These are phyloP conservation scores for Metarhizium rileyi DNA, from an alignment of 2,329 filamentous ascomycete species.

Conservation along the genomic window DNA sequence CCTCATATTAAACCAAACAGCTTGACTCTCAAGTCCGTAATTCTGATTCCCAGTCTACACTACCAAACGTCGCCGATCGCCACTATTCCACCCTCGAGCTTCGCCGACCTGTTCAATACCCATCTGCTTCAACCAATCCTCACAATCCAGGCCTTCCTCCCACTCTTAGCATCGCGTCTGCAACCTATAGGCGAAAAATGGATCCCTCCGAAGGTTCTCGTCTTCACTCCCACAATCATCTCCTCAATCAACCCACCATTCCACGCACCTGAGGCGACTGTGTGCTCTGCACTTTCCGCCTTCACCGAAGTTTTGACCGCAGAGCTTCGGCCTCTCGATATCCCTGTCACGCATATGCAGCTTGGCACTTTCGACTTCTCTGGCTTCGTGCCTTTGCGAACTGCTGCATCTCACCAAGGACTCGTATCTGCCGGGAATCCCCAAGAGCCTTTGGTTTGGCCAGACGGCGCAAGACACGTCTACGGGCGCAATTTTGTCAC, in stretches of 20 bases:
- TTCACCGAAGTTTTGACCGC: conserved; percentile 73
- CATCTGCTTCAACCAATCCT: conserved; percentile 85
- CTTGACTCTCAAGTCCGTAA: conserved; percentile 66
- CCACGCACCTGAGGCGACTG: conserved; percentile 75
- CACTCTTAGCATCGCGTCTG: conserved; percentile 57
- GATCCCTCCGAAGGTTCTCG: conserved; percentile 56
- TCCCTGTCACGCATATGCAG: conserved; percentile 79
- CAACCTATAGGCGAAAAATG: conserved; percentile 40
- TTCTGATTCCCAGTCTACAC: conserved; percentile 72
- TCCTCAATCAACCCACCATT: conserved; percentile 71
- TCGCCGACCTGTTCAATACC: conserved; percentile 86
- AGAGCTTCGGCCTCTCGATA: conserved; percentile 66
- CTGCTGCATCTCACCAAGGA: conserved; percentile 21
- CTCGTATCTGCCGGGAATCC: conserved; percentile 33
- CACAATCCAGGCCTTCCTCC: conserved; percentile 82
- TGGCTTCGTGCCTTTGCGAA: conserved; percentile 44
- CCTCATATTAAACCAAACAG: conserved; percentile 67
- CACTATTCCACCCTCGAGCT: conserved; percentile 71
- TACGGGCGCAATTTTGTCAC: conserved; percentile 54
- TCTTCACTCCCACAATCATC: conserved; percentile 73
- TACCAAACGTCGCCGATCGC: conserved; percentile 79
- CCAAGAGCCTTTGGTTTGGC: conserved; percentile 50
- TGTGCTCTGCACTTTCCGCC: conserved; percentile 77
- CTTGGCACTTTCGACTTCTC: conserved; percentile 85
- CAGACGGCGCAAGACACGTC: conserved; percentile 46